Conservation (phyloP, 2,329 filamentous ascomycete genomes). For the Endoconidiophora laricicola region DNA sequence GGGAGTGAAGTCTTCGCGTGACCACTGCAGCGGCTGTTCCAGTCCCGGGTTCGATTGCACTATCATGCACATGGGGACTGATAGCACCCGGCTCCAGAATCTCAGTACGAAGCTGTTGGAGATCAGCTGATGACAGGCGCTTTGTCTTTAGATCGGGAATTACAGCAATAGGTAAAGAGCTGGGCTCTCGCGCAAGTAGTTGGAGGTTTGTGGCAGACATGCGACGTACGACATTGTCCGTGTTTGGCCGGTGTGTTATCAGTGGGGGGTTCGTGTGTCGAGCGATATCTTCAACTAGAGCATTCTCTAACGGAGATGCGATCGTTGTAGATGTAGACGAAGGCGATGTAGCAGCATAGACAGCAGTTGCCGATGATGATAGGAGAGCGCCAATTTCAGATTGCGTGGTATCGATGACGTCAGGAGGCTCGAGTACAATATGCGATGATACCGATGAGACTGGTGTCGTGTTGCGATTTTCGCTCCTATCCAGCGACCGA, state of each 20-base stretch:
- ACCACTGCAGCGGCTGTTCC: neutral
- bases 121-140: conserved; percentile 8
- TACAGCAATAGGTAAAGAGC: conserved; percentile 35
- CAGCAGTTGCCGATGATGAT: neutral
- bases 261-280: conserved; percentile 12
- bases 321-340: neutral
- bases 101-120: conserved; percentile 18
- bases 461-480: neutral
- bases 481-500: neutral
- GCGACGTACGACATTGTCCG: conserved; percentile 29
- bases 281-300: too few species aligned
- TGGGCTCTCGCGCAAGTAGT: conserved; percentile 37
- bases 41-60: neutral
- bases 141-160: conserved; percentile 20
- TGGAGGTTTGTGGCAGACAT: conserved; percentile 43
- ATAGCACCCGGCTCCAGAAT: conserved; percentile 12
- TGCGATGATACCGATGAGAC: neutral
- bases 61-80: neutral
- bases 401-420: neutral
- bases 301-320: too few species aligned
- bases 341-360: neutral
- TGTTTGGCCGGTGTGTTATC: too few species aligned
- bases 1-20: neutral
- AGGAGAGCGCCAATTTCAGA: neutral
- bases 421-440: neutral